Percentiles rank a stretch among this genome's conserved stretches.
Evolutionary conservation across 2,329 filamentous ascomycete species (phyloP).

Genomic region (Thelonectria olida): DNA sequence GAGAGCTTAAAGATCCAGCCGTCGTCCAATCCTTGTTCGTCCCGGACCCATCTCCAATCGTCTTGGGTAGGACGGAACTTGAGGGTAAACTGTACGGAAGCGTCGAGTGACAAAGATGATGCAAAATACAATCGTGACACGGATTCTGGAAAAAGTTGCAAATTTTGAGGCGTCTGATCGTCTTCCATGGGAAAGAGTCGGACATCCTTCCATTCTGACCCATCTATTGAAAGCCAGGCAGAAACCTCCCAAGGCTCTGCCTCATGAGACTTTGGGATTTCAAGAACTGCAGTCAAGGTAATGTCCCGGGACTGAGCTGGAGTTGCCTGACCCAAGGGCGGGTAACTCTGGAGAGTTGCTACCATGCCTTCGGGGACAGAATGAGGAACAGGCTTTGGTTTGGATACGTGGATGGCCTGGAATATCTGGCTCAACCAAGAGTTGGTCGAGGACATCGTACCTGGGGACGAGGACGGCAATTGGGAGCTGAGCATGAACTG

Average conservation of each 20-base stretch:
- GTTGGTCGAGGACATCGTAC: constrained; percentile 37
- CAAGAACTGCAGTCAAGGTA: constrained; percentile 74
- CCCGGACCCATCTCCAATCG: constrained; percentile 76
- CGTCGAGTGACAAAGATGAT: constrained; percentile 56
- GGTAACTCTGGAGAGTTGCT: constrained; percentile 62
- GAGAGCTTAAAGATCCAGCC: constrained; percentile 65
- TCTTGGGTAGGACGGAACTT: constrained; percentile 68
- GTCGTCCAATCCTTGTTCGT: constrained; percentile 70
- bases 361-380: constrained; percentile 46
- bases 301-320: constrained; percentile 60
- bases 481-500: neutral
- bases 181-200: constrained; percentile 42
- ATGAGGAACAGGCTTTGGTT: constrained; percentile 46
- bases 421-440: constrained; percentile 50
- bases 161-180: constrained; percentile 53
- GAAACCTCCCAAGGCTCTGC: constrained; percentile 74
- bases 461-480: constrained; percentile 17
- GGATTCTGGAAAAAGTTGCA: constrained; percentile 52
- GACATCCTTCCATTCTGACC: constrained; percentile 65
- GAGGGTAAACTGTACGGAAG: constrained; percentile 71
- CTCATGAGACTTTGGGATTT: constrained; percentile 65
- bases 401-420: constrained; percentile 48
- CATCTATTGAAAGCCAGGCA: constrained; percentile 75
- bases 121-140: constrained; percentile 62
- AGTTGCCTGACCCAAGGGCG: constrained; percentile 80